Evolutionary conservation across 2,329 filamentous ascomycete genomes (phyloP).

Genomic region (Colletotrichum orchidophilum): DNA sequence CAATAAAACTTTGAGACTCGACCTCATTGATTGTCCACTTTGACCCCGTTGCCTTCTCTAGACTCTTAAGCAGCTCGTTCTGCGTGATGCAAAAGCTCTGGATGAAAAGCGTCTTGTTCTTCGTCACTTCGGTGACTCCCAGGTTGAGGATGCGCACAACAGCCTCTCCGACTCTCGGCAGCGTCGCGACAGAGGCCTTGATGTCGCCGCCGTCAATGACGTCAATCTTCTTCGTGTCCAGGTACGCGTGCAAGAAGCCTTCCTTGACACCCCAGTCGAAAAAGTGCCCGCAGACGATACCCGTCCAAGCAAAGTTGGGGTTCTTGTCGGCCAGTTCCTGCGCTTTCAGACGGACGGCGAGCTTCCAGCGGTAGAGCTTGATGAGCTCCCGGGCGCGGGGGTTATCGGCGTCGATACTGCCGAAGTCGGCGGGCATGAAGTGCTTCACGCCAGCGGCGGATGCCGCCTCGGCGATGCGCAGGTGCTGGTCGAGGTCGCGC

Average conservation of each 20-base stretch:
- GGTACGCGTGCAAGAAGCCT: slow-evolving; percentile 48
- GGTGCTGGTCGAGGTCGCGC: slow-evolving; percentile 41
- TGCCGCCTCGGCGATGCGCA: slow-evolving; percentile 48
- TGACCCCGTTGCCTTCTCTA: slow-evolving; percentile 44
- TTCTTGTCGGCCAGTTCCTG: slow-evolving; percentile 39
- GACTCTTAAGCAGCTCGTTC: slow-evolving; percentile 43
- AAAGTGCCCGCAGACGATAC: slow-evolving; percentile 50
- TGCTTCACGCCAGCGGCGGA: slow-evolving; percentile 46
- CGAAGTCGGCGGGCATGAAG: slow-evolving; percentile 52
- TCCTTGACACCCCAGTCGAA: slow-evolving; percentile 52
- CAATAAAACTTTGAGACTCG: slow-evolving; percentile 52
- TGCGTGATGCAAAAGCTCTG: slow-evolving; percentile 53
- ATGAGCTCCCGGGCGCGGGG: slow-evolving; percentile 46
- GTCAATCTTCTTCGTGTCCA: slow-evolving; percentile 41
- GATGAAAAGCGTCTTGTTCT: slow-evolving; percentile 48
- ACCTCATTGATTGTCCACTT: slow-evolving; percentile 43
- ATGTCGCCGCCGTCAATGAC: slow-evolving; percentile 45
- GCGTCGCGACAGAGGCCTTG: slow-evolving; percentile 47
- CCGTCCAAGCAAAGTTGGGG: slow-evolving; percentile 46
- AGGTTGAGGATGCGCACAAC: slow-evolving; percentile 44
- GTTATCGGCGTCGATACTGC: slow-evolving; percentile 49
- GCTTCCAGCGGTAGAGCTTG: slow-evolving; percentile 47
- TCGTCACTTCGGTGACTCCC: slow-evolving; percentile 39
- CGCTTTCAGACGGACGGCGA: slow-evolving; percentile 43
- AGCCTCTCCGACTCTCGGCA: slow-evolving; percentile 44